Evolutionary conservation across 2,329 filamentous ascomycete species (phyloP).

Genomic region (Fusarium falciforme): DNA sequence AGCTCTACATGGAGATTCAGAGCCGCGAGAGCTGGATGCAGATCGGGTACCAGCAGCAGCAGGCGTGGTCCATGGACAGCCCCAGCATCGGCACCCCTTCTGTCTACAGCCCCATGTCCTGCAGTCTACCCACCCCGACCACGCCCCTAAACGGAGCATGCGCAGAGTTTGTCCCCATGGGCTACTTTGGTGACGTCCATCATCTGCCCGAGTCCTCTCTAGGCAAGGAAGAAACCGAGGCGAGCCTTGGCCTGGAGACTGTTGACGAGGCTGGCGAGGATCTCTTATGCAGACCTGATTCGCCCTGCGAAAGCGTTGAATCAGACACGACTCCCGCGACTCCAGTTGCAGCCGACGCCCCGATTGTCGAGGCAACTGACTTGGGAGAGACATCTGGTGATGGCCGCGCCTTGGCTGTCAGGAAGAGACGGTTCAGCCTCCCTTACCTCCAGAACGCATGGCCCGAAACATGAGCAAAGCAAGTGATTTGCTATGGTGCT

Average conservation of each 20-base stretch:
- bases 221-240: neutral
- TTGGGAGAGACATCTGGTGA: conserved; percentile 1
- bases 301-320: conserved; percentile 6
- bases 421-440: conserved; percentile 44
- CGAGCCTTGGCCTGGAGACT: conserved; percentile 33
- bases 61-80: conserved; percentile 14
- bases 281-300: conserved; percentile 4
- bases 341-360: neutral
- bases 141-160: conserved; percentile 45
- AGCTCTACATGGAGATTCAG: conserved; percentile 62
- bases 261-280: conserved; percentile 42
- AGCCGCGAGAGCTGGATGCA: conserved; percentile 55
- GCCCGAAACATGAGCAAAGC: conserved; percentile 25
- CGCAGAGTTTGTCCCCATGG: conserved; percentile 48
- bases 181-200: conserved; percentile 28
- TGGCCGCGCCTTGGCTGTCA: conserved; percentile 1
- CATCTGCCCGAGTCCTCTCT: conserved; percentile 1
- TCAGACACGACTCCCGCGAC: conserved; percentile 11
- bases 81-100: conserved; percentile 18
- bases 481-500: neutral
- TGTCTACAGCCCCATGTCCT: conserved; percentile 21
- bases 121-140: conserved; percentile 22
- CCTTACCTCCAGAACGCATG: conserved; percentile 44
- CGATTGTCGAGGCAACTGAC: neutral
- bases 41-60: conserved; percentile 41